Conservation (phyloP, 164 flowering plant genomes). For the Annona squamosa region DNA sequence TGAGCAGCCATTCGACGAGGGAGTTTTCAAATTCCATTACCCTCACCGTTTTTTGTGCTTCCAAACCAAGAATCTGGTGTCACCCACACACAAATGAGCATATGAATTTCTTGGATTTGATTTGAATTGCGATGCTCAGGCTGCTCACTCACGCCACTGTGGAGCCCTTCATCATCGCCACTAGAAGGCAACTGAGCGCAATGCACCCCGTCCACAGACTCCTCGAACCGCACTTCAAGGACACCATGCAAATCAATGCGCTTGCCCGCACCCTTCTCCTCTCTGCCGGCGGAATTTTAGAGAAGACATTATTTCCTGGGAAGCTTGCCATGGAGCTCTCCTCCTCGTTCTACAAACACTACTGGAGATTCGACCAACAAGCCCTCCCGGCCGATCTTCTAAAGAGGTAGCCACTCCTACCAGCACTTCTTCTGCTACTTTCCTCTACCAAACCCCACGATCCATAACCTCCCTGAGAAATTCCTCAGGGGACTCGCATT, state of each 20-base stretch:
- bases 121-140: constrained; percentile 24
- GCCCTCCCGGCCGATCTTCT: constrained; percentile 62
- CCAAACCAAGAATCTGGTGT: too few relatives aligned
- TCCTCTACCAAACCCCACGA: not conserved
- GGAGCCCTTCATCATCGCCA: constrained; percentile 69
- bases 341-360: constrained; percentile 35
- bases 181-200: constrained; percentile 59
- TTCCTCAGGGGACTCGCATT: constrained; percentile 42
- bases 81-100: too few relatives aligned
- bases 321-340: constrained; percentile 46
- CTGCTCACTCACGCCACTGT: constrained; percentile 52
- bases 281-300: constrained; percentile 50
- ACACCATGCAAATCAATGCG: constrained; percentile 70
- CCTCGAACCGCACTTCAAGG: constrained; percentile 58
- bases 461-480: not conserved
- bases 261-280: constrained; percentile 42
- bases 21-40: too few relatives aligned
- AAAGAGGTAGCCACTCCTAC: constrained; percentile 40
- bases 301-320: constrained; percentile 40
- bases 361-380: constrained; percentile 56
- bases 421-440: not conserved
- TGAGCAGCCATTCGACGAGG: constrained; percentile 1
- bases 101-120: too few relatives aligned
- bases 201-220: constrained; percentile 66
- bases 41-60: too few relatives aligned